Evolutionary conservation across 139 green algal genomes (phyloP).

Genomic region (Chlorella sp.): DNA sequence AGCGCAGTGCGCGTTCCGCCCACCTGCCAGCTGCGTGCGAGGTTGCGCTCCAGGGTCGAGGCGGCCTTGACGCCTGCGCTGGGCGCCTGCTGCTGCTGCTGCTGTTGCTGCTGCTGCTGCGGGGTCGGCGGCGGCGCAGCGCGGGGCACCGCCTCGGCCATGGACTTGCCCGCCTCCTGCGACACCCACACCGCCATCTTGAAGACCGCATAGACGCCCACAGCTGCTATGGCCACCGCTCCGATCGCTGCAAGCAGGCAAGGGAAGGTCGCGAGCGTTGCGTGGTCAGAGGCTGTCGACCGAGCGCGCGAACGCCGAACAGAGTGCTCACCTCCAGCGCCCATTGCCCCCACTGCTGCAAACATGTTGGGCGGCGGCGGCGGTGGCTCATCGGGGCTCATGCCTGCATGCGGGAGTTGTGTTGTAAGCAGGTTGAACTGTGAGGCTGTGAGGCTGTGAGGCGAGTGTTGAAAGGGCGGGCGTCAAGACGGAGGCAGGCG

Average conservation of each 20-base stretch:
- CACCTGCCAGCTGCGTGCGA: too few relatives aligned
- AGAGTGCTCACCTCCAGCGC: constrained; percentile 41
- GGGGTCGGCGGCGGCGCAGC: not conserved
- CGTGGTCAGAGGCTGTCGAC: not conserved
- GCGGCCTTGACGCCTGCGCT: not conserved
- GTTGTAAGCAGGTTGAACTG: too few relatives aligned
- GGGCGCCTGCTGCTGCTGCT: not conserved
- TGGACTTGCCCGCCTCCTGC: constrained; percentile 30
- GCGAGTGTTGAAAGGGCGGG: too few relatives aligned
- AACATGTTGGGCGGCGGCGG: constrained; percentile 45
- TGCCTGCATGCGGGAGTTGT: not conserved
- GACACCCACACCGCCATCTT: constrained; percentile 55
- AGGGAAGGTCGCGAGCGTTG: not conserved
- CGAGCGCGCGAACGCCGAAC: not conserved
- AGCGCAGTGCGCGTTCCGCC: too few relatives aligned
- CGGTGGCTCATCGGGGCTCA: constrained; percentile 21
- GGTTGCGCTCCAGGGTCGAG: constrained; percentile 10
- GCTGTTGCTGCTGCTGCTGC: constrained; percentile 1
- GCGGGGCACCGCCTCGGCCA: too few relatives aligned
- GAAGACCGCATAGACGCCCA: constrained; percentile 57
- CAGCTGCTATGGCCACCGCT: constrained; percentile 45
- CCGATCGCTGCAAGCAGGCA: constrained; percentile 37
- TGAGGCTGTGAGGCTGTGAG: too few relatives aligned
- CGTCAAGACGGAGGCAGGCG: too few relatives aligned
- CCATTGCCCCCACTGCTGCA: constrained; percentile 46